A percentile compares a stretch with the other conserved stretches of the same genome.
These are phyloP conservation scores for Cryptococcus depauperatus DNA, from an alignment of 1,284 basidiomycete genomes.

Conservation along the genomic window DNA sequence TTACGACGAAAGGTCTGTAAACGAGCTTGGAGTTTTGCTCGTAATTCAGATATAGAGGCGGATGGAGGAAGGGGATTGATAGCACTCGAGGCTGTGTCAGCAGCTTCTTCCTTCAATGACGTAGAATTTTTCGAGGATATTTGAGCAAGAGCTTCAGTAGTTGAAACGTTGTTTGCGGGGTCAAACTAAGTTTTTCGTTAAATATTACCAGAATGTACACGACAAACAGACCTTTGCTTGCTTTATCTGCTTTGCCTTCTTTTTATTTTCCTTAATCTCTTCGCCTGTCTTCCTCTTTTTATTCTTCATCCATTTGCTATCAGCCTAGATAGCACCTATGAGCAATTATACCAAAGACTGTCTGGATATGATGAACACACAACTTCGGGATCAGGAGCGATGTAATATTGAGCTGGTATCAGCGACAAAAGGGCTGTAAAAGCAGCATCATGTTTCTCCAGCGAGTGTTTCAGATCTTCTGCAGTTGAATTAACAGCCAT, in stretches of 20 bases:
- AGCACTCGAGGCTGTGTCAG: constrained; percentile 18
- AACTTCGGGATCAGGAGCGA: constrained; percentile 62
- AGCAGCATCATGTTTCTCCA: constrained; percentile 71
- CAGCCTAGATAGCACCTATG: constrained; percentile 33
- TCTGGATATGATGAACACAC: constrained; percentile 26
- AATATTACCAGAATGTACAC: background rate
- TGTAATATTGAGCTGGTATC: constrained; percentile 81
- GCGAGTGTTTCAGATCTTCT: constrained; percentile 57
- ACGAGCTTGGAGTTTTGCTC: constrained; percentile 67
- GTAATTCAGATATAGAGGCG: constrained; percentile 61
- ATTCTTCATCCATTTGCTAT: constrained; percentile 78
- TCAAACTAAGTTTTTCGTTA: constrained; percentile 59
- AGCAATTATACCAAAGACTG: background rate
- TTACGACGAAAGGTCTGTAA: constrained; percentile 59
- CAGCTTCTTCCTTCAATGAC: background rate
- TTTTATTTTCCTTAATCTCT: constrained; percentile 74
- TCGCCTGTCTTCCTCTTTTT: constrained; percentile 77
- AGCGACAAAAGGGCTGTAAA: constrained; percentile 73
- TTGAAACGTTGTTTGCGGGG: constrained; percentile 74
- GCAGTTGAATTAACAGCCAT: too few species aligned
- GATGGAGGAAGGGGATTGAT: constrained; percentile 55
- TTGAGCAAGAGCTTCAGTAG: constrained; percentile 57
- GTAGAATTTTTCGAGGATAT: constrained; percentile 18
- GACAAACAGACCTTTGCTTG: constrained; percentile 68
- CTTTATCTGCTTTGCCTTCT: constrained; percentile 71